Evolutionary conservation across 108 stramenopile species (phyloP).

Genomic region (Licmophora abbreviata): DNA sequence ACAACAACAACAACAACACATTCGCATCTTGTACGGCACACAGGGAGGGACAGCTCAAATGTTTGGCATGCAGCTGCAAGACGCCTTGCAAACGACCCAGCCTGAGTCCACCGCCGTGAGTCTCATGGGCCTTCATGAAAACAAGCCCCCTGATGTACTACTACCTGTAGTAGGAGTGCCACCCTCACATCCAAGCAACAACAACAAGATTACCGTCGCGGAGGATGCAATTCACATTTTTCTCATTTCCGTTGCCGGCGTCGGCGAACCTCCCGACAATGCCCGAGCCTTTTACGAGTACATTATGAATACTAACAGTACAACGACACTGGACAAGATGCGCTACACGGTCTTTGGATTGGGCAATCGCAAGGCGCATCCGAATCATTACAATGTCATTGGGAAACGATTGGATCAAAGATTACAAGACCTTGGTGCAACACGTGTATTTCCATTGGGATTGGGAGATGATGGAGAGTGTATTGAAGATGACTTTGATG

Average conservation of each 20-base stretch:
- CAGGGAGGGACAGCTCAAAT: conserved; percentile 93
- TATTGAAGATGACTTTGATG: conserved; percentile 91
- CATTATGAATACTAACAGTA: conserved; percentile 14
- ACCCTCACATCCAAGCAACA: background rate
- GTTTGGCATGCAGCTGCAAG: conserved; percentile 70
- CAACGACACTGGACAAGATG: conserved; percentile 8
- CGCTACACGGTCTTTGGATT: conserved; percentile 86
- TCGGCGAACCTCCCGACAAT: conserved; percentile 28
- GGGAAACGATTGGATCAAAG: conserved; percentile 61
- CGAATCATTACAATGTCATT: conserved; percentile 83
- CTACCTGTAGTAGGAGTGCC: conserved; percentile 16
- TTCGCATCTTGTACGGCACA: conserved; percentile 63
- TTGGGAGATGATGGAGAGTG: conserved; percentile 89
- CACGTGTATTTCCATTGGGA: conserved; percentile 51
- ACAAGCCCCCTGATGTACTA: conserved; percentile 31
- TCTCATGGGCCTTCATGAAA: conserved; percentile 42
- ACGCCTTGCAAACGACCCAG: conserved; percentile 34
- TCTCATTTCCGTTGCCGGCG: conserved; percentile 19
- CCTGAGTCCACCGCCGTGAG: conserved; percentile 25
- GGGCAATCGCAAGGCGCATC: conserved; percentile 76
- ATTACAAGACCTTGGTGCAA: conserved; percentile 69
- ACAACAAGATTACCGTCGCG: conserved; percentile 7
- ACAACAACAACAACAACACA: conserved; percentile 2
- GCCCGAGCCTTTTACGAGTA: conserved; percentile 21
- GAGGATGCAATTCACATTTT: conserved; percentile 22